phyloP scores from a whole-genome alignment of 768 basidiomycete species.

The Hortiboletus campestris region DNA sequence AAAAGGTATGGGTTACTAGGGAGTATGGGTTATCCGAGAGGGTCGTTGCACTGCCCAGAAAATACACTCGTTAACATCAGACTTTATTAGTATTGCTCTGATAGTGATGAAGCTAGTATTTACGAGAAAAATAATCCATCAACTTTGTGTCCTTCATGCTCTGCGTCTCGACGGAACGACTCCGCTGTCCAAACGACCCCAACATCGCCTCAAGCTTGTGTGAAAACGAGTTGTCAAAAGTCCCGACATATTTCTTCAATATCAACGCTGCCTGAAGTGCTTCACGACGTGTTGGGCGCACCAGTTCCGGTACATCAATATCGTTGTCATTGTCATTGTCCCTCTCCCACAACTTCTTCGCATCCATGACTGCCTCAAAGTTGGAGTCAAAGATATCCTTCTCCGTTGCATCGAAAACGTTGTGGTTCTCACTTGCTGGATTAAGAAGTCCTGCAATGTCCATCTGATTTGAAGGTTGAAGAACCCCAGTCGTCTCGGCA shows the following conservation, averaged over 20 bases:
- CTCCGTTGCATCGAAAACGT: neutral
- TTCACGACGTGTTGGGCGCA: neutral
- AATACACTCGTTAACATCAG: no score
- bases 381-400: neutral
- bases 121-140: neutral
- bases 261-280: neutral
- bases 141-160: no score
- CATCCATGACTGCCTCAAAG: neutral
- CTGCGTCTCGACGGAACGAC: neutral
- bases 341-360: no score
- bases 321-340: neutral
- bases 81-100: no score
- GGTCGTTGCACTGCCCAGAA: no score
- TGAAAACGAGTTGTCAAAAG: no score
- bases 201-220: neutral
- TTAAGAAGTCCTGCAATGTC: neutral
- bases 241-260: no score
- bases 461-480: neutral
- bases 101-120: neutral
- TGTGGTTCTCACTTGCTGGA: neutral
- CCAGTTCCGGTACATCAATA: no score
- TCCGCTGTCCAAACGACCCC: neutral
- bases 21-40: neutral
- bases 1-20: neutral
- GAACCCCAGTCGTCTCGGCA: neutral